Conservation (phyloP, 2,329 filamentous ascomycete species). For the Penicillium sp. region DNA sequence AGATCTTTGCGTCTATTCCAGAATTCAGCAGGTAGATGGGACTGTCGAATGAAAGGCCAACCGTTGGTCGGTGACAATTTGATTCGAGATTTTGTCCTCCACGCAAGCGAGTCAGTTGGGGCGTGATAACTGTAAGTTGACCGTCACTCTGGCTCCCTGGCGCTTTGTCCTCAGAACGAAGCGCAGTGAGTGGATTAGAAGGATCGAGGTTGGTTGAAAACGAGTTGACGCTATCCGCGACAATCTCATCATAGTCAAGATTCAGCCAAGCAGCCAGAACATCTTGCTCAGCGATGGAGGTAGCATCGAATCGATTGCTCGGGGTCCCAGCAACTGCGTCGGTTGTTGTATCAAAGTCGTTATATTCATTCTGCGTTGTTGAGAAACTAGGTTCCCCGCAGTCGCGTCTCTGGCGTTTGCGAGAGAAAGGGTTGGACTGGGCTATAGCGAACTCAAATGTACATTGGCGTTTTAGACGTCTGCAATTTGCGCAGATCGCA, state of each 20-base stretch:
- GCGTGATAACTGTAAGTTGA: background rate
- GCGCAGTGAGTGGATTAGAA: background rate
- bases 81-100: background rate
- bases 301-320: background rate
- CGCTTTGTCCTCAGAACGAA: background rate
- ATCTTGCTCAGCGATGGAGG: background rate
- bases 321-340: background rate
- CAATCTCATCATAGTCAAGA: constrained; percentile 6
- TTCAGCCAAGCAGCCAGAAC: constrained; percentile 14
- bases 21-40: constrained; percentile 28
- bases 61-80: background rate
- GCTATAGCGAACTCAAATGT: constrained; percentile 24
- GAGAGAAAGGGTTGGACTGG: background rate
- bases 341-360: background rate
- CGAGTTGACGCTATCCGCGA: background rate
- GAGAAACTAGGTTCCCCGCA: background rate
- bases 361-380: background rate
- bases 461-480: constrained; percentile 20
- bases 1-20: constrained; percentile 17
- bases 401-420: constrained; percentile 1
- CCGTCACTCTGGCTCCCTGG: background rate
- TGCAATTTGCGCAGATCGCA: constrained; percentile 19
- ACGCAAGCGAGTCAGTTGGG: background rate
- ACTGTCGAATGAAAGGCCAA: constrained; percentile 19
- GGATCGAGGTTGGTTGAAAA: background rate